These are phyloP conservation scores for Vararia minispora DNA, from an alignment of 768 basidiomycete genomes.

Conservation along the genomic window DNA sequence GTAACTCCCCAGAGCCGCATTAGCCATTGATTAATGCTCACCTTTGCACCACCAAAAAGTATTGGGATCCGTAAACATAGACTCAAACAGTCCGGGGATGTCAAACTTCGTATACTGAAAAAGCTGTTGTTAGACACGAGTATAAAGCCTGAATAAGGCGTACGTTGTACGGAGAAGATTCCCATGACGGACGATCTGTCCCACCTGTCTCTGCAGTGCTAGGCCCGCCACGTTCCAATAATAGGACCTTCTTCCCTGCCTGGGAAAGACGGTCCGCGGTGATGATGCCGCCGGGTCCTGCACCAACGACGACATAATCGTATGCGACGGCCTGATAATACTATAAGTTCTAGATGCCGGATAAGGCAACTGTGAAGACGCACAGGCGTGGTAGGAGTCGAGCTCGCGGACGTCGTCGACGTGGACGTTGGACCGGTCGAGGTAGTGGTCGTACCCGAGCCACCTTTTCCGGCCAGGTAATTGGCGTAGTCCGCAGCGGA, in stretches of 20 bases:
- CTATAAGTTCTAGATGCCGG: no score
- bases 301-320: conserved; percentile 44
- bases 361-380: no score
- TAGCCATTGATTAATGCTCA: conserved; percentile 9
- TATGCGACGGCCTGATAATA: conserved; percentile 30
- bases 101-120: conserved; percentile 56
- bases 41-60: conserved; percentile 59
- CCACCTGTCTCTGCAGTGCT: conserved; percentile 50
- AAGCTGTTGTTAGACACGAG: background rate
- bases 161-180: conserved; percentile 32
- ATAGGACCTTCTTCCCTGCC: conserved; percentile 50
- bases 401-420: conserved; percentile 23
- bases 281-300: conserved; percentile 48
- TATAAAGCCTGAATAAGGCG: background rate
- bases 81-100: conserved; percentile 53
- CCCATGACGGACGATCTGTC: conserved; percentile 41
- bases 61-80: conserved; percentile 48
- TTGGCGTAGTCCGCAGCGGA: conserved; percentile 29
- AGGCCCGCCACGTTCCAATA: conserved; percentile 55
- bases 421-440: conserved; percentile 23
- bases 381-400: conserved; percentile 23
- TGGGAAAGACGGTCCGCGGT: conserved; percentile 48
- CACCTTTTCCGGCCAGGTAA: conserved; percentile 39
- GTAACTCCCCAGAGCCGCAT: background rate
- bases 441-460: conserved; percentile 17